Evolutionary conservation across 495 filamentous ascomycete species (phyloP), one percentile per base, ranked within the genome.

Genomic region (Talaromyces wortmannii): DNA sequence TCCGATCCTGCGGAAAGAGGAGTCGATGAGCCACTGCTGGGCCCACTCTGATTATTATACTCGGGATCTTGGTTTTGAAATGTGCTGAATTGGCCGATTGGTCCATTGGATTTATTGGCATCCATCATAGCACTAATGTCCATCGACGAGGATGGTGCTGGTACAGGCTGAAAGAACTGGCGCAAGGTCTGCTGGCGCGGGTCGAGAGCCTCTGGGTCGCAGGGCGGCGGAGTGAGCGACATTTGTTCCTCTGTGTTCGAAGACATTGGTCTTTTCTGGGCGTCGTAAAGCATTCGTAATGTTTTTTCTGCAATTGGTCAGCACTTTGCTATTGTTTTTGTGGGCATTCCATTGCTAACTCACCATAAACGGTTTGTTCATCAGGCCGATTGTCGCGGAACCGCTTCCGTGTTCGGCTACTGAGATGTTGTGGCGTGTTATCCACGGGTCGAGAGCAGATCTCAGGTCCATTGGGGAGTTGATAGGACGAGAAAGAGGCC

Each of bases 361-460:
- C 48, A 79, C 76, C 69, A 62, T 79, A 76, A 36, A 81, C 66
- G 10, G 67, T 61, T 40, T 72, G 61, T 6, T 79, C 75, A 23
- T 71, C 67, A 0, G 78, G 78, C 45, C 78, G 73, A 48, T 71
- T 71, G 43, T 81, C 65, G 31, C 76, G 68, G 53, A 75, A 75
- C n/a, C 78, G 70, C 61, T 81, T 81, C 55, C 73, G 68, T 31
- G 78, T 81, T 6, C 78, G 75, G 52, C 74, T 77, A 56, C 78
- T 63, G 15, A 79, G 67, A 57, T 80, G 68, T 40, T 69, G 66
- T 16, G 72, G 68, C 50, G 66, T 58, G 43, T 61, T 61, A 52
- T 59, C 58, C 32, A 43, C 54, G 15, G n/a, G 50, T 43, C 59
- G 59, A 17, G 58, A 63, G 13, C 59, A 65, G 53, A 63, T 62